These are phyloP conservation scores for Aegilops umbellulata DNA, from an alignment of 176 grass and related monocot species.

Conservation along the genomic window DNA sequence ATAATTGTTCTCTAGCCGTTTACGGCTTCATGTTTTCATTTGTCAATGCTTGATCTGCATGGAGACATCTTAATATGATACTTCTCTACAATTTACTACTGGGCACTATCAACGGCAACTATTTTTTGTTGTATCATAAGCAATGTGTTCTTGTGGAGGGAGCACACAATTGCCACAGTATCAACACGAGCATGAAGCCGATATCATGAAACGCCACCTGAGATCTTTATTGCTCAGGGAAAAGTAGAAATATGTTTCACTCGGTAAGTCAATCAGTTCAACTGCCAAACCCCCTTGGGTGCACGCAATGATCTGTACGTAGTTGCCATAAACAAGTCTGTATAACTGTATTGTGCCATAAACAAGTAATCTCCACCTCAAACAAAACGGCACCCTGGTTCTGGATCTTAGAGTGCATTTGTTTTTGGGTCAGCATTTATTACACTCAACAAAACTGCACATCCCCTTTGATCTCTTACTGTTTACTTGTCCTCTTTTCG, in stretches of 20 bases:
- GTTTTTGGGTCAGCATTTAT: not conserved
- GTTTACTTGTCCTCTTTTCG: not conserved
- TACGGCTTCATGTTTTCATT: too few species aligned
- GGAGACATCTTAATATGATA: too few species aligned
- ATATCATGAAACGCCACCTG: not conserved
- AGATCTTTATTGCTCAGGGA: not conserved
- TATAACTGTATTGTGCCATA: not conserved
- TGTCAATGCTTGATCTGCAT: too few species aligned
- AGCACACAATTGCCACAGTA: not conserved
- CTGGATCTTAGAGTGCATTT: not conserved
- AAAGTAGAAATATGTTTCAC: not conserved
- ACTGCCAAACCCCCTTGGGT: not conserved
- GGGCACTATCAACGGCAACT: too few species aligned
- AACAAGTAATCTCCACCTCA: not conserved
- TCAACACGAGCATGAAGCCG: not conserved
- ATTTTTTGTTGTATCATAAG: not conserved
- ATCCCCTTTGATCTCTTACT: not conserved
- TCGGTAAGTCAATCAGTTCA: not conserved
- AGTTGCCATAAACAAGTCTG: too few species aligned
- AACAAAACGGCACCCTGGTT: not conserved
- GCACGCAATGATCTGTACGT: too few species aligned
- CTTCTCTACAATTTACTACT: too few species aligned
- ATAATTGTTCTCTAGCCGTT: too few species aligned
- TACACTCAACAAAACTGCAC: not conserved
- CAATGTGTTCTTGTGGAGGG: not conserved